phyloP scores from a whole-genome alignment of 306 rosid species.

The Morella rubra region DNA sequence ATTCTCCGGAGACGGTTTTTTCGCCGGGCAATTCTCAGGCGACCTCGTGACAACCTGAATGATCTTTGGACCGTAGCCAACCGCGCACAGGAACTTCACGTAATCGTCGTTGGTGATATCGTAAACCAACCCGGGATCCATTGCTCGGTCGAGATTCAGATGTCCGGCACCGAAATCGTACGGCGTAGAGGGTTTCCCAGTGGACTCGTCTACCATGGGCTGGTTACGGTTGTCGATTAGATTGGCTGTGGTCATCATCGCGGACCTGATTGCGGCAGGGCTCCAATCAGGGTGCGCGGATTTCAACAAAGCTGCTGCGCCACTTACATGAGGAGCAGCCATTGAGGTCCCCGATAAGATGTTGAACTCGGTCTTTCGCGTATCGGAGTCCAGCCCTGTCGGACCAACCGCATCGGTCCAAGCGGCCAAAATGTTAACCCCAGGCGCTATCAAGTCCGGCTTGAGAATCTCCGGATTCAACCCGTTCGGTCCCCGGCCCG shows the following conservation, averaged over 20 bases:
- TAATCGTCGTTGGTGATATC: slow-evolving; percentile 65
- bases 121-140: slow-evolving; percentile 84
- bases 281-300: slow-evolving; percentile 92
- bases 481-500: slow-evolving; percentile 76
- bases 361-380: slow-evolving; percentile 67
- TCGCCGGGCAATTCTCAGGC: slow-evolving; percentile 52
- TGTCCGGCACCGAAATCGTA: slow-evolving; percentile 86
- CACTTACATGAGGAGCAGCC: slow-evolving; percentile 93
- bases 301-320: slow-evolving; percentile 82
- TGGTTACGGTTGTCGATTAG: slow-evolving; percentile 46
- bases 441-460: slow-evolving; percentile 88
- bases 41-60: slow-evolving; percentile 70
- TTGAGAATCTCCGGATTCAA: slow-evolving; percentile 74
- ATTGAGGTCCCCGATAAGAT: slow-evolving; percentile 88
- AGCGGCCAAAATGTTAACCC: slow-evolving; percentile 79
- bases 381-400: slow-evolving; percentile 60
- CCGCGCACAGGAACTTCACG: slow-evolving; percentile 54
- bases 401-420: slow-evolving; percentile 93
- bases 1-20: slow-evolving; percentile 59
- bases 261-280: slow-evolving; percentile 81
- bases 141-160: slow-evolving; percentile 58
- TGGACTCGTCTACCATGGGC: slow-evolving; percentile 67
- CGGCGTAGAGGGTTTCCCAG: slow-evolving; percentile 60
- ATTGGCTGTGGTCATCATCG: slow-evolving; percentile 84
- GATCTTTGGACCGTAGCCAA: slow-evolving; percentile 59